A percentile compares a stretch with the other conserved stretches of the same genome.
phyloP scores from a whole-genome alignment of 2,329 filamentous ascomycete genomes.

The Massarina eburnea region DNA sequence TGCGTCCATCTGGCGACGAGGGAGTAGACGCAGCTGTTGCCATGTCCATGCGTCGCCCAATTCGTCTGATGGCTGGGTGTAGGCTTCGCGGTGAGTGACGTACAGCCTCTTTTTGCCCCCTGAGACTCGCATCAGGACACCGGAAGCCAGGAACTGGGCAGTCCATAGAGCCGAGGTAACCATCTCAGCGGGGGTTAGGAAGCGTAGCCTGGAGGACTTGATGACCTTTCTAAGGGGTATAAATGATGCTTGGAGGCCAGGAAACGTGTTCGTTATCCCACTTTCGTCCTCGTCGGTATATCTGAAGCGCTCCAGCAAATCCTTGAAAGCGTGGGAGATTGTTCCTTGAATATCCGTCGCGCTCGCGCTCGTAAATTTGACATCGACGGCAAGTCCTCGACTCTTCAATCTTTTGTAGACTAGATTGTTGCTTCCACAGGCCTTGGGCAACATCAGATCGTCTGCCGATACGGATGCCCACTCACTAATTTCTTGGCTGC shows the following conservation, averaged over 20 bases:
- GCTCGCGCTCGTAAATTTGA: constrained; percentile 64
- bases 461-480: constrained; percentile 50
- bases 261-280: constrained; percentile 27
- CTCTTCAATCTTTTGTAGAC: constrained; percentile 74
- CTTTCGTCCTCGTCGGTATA: constrained; percentile 31
- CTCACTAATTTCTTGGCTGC: constrained; percentile 50
- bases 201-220: constrained; percentile 71
- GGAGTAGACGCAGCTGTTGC: constrained; percentile 67
- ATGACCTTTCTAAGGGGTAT: constrained; percentile 77
- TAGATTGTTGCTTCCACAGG: constrained; percentile 63
- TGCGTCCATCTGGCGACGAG: constrained; percentile 55
- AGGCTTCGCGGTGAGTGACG: constrained; percentile 74
- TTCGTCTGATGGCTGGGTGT: constrained; percentile 64
- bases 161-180: constrained; percentile 72
- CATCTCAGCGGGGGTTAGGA: constrained; percentile 72
- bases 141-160: constrained; percentile 68
- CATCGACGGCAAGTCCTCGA: constrained; percentile 67
- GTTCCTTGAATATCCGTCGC: constrained; percentile 68
- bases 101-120: constrained; percentile 66
- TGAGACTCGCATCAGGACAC: constrained; percentile 71
- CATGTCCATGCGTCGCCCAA: constrained; percentile 64
- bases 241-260: constrained; percentile 68
- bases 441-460: constrained; percentile 69
- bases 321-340: constrained; percentile 64
- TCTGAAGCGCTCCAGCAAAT: constrained; percentile 46